Evolutionary conservation across 768 basidiomycete genomes (phyloP).

Genomic region (Rossbeevera mucosa): DNA sequence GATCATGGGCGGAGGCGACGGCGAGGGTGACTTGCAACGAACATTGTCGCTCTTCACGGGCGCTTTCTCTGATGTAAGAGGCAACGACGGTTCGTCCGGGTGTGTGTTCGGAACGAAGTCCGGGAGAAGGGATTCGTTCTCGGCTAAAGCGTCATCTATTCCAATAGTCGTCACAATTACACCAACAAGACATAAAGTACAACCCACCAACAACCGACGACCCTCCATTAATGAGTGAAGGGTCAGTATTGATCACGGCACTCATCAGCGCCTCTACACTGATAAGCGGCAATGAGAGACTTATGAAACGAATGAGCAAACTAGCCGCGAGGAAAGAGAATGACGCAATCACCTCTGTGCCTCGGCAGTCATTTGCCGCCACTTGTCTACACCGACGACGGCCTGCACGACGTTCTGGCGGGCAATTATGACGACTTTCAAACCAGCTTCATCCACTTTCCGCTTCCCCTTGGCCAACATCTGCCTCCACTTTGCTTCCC

Average conservation of each 20-base stretch:
- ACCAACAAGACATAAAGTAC: neutral
- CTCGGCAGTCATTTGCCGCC: constrained; percentile 49
- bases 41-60: constrained; percentile 12
- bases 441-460: constrained; percentile 40
- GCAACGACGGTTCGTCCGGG: constrained; percentile 46
- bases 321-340: neutral
- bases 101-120: constrained; percentile 51
- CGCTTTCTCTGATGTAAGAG: constrained; percentile 14
- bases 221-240: constrained; percentile 27
- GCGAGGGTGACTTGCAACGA: constrained; percentile 6
- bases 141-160: constrained; percentile 5
- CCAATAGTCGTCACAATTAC: neutral
- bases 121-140: constrained; percentile 38
- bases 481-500: constrained; percentile 47
- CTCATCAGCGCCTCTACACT: constrained; percentile 47
- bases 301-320: constrained; percentile 27
- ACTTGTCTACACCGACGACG: constrained; percentile 50
- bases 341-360: constrained; percentile 42
- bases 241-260: constrained; percentile 40
- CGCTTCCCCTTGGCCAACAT: constrained; percentile 48
- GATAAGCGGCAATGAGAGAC: constrained; percentile 42
- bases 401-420: constrained; percentile 44
- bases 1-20: constrained; percentile 20
- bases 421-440: constrained; percentile 49
- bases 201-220: constrained; percentile 19